Conservation (phyloP, 768 basidiomycete species). For the Rhodotorula babjevae region DNA sequence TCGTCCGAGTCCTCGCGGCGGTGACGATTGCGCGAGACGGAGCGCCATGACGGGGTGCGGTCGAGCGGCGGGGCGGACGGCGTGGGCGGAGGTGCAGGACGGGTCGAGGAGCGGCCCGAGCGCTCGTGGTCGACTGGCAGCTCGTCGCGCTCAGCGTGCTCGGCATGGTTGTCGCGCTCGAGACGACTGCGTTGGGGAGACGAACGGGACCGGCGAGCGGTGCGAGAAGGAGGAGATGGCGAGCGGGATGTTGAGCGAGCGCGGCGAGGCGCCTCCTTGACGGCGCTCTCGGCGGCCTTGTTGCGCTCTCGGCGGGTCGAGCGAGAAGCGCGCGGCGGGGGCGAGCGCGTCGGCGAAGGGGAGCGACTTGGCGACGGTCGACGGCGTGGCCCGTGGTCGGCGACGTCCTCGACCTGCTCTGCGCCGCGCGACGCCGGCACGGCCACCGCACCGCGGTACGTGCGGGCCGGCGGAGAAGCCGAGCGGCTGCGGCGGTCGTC, state of each 20-base stretch:
- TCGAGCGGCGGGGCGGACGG: slow-evolving; percentile 1
- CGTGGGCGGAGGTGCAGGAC: neutral
- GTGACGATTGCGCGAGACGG: slow-evolving; percentile 30
- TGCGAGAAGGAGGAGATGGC: neutral
- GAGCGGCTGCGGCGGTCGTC: neutral
- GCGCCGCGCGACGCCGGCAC: neutral
- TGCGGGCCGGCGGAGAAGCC: neutral
- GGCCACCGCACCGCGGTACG: neutral
- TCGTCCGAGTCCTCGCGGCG: slow-evolving; percentile 28
- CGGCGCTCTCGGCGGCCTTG: no score
- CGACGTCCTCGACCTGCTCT: neutral
- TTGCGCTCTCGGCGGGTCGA: neutral
- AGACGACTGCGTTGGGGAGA: neutral
- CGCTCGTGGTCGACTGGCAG: neutral
- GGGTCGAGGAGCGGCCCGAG: neutral
- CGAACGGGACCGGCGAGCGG: neutral
- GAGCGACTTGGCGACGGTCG: neutral
- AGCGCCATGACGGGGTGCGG: slow-evolving; percentile 21
- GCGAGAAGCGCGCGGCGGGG: neutral
- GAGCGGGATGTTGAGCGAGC: neutral
- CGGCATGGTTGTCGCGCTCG: neutral
- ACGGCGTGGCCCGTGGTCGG: no score
- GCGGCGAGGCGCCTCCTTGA: neutral
- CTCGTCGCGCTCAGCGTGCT: neutral
- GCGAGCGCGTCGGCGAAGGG: neutral